These are phyloP conservation scores for Darksidea phi DNA, from an alignment of 495 filamentous ascomycete genomes.

Conservation along the genomic window DNA sequence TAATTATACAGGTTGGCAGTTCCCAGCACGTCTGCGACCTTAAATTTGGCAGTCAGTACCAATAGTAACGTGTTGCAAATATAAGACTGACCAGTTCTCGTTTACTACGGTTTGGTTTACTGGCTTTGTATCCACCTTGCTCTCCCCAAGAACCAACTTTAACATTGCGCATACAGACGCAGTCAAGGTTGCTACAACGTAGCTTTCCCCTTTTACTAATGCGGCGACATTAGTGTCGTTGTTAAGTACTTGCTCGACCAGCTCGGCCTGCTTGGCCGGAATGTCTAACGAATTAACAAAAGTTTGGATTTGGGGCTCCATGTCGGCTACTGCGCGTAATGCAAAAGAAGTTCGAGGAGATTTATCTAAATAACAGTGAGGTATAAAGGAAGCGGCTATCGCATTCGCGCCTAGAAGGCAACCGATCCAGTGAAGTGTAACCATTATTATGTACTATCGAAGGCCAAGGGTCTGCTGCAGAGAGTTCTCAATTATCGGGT, in stretches of 20 bases:
- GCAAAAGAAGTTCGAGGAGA: not conserved
- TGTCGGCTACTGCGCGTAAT: not conserved
- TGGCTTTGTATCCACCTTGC: no score
- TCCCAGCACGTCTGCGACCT: constrained; percentile 28
- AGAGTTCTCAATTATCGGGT: no score
- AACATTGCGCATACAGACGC: no score
- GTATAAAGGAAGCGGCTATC: not conserved
- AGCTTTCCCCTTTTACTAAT: not conserved
- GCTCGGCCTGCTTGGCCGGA: not conserved
- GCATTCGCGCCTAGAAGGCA: not conserved
- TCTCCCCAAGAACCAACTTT: no score
- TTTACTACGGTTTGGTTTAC: no score
- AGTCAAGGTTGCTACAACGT: no score
- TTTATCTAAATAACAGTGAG: not conserved
- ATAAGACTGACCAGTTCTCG: no score
- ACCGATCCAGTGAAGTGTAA: not conserved
- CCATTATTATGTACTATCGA: no score
- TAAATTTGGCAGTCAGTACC: not conserved
- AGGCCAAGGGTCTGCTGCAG: no score
- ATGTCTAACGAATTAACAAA: not conserved
- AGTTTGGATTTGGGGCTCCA: not conserved
- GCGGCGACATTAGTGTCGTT: not conserved
- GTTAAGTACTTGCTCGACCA: not conserved
- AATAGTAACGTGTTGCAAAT: no score
- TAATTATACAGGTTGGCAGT: constrained; percentile 12